A percentile compares a stretch with the other conserved stretches of the same genome.
Evolutionary conservation across 1,284 basidiomycete genomes (phyloP).

Genomic region (Austroboletus rostrupii): DNA sequence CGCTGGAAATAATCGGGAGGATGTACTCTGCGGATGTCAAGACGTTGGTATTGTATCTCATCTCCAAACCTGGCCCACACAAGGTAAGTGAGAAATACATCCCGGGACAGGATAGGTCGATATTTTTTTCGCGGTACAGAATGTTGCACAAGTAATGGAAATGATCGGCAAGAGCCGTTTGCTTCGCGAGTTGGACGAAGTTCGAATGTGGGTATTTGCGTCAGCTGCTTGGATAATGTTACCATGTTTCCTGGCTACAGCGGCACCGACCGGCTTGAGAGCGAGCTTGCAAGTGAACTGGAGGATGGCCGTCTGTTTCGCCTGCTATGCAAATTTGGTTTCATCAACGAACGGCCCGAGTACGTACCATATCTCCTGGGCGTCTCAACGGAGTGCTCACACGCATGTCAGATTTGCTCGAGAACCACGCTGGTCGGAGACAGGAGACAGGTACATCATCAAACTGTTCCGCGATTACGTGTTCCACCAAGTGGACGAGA

Average conservation of each 20-base stretch:
- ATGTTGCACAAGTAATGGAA: slow-evolving; percentile 75
- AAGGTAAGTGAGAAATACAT: slow-evolving; percentile 39
- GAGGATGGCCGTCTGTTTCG: slow-evolving; percentile 96
- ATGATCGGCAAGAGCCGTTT: slow-evolving; percentile 70
- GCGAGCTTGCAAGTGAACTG: slow-evolving; percentile 85
- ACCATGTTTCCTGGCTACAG: slow-evolving; percentile 35
- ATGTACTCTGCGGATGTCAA: slow-evolving; percentile 82
- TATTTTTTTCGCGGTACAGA: slow-evolving; percentile 41
- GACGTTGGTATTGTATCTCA: slow-evolving; percentile 74
- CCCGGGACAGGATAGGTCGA: neutral
- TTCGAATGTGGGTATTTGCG: slow-evolving; percentile 57
- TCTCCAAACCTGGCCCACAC: slow-evolving; percentile 66
- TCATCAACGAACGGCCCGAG: slow-evolving; percentile 98
- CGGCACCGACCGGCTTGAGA: slow-evolving; percentile 79
- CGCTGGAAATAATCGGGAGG: slow-evolving; percentile 73
- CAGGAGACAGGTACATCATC: slow-evolving; percentile 96
- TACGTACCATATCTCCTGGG: slow-evolving; percentile 39
- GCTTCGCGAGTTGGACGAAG: slow-evolving; percentile 80
- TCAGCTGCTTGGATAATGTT: neutral
- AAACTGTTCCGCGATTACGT: slow-evolving; percentile 98
- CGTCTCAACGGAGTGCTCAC: slow-evolving; percentile 1
- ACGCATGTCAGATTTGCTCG: slow-evolving; percentile 75
- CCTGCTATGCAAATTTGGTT: slow-evolving; percentile 90
- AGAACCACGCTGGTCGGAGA: slow-evolving; percentile 96
- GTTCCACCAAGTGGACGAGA: slow-evolving; percentile 94